phyloP scores from a whole-genome alignment of 108 stramenopile genomes.

The Nitzschia sp. region DNA sequence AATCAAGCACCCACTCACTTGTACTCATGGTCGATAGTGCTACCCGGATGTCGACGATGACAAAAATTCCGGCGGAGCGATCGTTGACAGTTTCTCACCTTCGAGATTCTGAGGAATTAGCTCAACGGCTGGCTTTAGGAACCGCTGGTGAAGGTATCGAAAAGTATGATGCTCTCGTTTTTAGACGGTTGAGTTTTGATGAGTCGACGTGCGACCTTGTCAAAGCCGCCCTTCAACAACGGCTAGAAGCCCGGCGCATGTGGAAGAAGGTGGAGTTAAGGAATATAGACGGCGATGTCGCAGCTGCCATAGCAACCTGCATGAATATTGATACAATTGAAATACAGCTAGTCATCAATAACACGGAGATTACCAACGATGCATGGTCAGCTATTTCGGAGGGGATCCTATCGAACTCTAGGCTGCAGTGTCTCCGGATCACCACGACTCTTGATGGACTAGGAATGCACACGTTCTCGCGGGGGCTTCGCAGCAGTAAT shows the following conservation, averaged over 20 bases:
- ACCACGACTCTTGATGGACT: background rate
- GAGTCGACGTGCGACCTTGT: background rate
- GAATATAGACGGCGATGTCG: background rate
- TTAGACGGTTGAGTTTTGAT: background rate
- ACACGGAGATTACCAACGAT: background rate
- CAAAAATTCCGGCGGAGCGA: background rate
- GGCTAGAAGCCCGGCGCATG: background rate
- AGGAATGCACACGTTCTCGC: background rate
- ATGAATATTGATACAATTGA: background rate
- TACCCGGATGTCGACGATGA: background rate
- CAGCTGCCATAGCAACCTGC: background rate
- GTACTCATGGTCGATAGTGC: background rate
- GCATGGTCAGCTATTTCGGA: background rate
- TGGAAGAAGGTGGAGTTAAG: slow-evolving; percentile 2
- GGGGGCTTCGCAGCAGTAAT: background rate
- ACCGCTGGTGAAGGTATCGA: background rate
- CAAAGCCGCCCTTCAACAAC: background rate
- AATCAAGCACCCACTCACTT: no score
- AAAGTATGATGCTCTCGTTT: background rate
- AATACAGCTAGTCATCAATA: background rate
- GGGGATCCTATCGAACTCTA: background rate
- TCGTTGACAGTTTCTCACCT: background rate
- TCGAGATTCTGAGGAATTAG: background rate
- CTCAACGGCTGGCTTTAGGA: background rate
- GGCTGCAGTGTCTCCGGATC: background rate